A percentile compares a stretch with the other conserved stretches of the same genome.
Conservation (phyloP, 2,329 filamentous ascomycete genomes). For the Aciculosporium take region DNA sequence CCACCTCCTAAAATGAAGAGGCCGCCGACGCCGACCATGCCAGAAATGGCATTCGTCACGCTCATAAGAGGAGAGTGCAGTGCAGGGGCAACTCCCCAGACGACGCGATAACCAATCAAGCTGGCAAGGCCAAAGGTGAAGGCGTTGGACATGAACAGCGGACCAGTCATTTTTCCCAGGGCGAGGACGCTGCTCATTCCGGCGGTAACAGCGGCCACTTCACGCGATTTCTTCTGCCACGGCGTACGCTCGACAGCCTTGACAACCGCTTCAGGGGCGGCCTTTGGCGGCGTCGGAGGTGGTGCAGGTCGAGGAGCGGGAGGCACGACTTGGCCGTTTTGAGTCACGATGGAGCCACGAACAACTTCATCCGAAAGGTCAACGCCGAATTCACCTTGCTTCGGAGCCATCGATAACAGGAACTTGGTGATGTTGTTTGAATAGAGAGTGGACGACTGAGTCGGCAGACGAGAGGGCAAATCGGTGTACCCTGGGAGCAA, state of each 20-base stretch:
- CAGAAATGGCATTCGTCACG: slow-evolving; percentile 84
- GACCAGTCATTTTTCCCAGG: slow-evolving; percentile 66
- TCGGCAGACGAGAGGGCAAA: slow-evolving; percentile 71
- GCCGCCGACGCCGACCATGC: slow-evolving; percentile 80
- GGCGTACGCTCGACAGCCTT: slow-evolving; percentile 58
- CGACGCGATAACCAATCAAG: slow-evolving; percentile 73
- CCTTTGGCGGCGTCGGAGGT: slow-evolving; percentile 34
- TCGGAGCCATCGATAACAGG: slow-evolving; percentile 64
- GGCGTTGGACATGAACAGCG: slow-evolving; percentile 75
- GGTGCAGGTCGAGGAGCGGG: slow-evolving; percentile 55
- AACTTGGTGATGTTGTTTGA: slow-evolving; percentile 91
- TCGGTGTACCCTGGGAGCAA: slow-evolving; percentile 57
- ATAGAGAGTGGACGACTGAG: slow-evolving; percentile 79
- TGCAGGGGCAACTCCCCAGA: slow-evolving; percentile 75
- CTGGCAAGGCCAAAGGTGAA: slow-evolving; percentile 77
- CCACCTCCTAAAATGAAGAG: slow-evolving; percentile 82
- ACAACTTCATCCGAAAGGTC: slow-evolving; percentile 77
- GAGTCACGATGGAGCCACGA: slow-evolving; percentile 69
- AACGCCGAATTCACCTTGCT: slow-evolving; percentile 65
- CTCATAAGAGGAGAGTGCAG: slow-evolving; percentile 85
- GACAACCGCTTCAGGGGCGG: slow-evolving; percentile 29
- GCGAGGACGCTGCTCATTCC: slow-evolving; percentile 64
- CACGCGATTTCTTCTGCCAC: slow-evolving; percentile 64
- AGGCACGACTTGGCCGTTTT: slow-evolving; percentile 62
- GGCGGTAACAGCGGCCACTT: slow-evolving; percentile 60